phyloP scores from a whole-genome alignment of 2,329 filamentous ascomycete species.

The Fusarium sterilihyphosum region DNA sequence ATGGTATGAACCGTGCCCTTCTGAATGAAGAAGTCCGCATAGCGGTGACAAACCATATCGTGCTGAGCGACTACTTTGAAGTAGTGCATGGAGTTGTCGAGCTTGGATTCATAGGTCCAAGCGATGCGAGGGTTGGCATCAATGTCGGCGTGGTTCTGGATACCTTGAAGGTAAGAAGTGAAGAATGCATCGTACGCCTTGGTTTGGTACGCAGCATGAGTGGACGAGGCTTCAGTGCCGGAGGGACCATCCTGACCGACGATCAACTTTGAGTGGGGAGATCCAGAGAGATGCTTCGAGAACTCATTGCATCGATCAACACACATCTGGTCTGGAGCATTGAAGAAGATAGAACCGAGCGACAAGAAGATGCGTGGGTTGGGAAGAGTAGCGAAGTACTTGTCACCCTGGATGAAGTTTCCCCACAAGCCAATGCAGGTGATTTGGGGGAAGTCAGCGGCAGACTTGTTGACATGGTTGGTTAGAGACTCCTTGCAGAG shows the following conservation, averaged over 20 bases:
- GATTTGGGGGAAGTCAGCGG: conserved; percentile 17
- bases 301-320: conserved; percentile 26
- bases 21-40: background rate
- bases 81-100: conserved; percentile 24
- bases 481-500: conserved; percentile 8
- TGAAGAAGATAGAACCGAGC: conserved; percentile 32
- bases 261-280: conserved; percentile 8
- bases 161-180: background rate
- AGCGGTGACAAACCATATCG: conserved; percentile 21
- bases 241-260: conserved; percentile 33
- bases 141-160: conserved; percentile 21
- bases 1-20: conserved; percentile 17
- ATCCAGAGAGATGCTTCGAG: background rate
- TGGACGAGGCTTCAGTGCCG: background rate
- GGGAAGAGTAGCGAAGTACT: conserved; percentile 9
- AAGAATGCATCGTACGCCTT: conserved; percentile 27
- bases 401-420: conserved; percentile 31
- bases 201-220: conserved; percentile 22
- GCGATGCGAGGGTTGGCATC: background rate
- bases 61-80: conserved; percentile 23
- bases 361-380: conserved; percentile 25
- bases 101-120: conserved; percentile 15
- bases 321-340: conserved; percentile 26
- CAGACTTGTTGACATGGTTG: conserved; percentile 17
- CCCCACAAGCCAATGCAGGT: conserved; percentile 33